These are phyloP conservation scores for Leishmania guyanensis DNA, from an alignment of 208 protist species.

Conservation along the genomic window DNA sequence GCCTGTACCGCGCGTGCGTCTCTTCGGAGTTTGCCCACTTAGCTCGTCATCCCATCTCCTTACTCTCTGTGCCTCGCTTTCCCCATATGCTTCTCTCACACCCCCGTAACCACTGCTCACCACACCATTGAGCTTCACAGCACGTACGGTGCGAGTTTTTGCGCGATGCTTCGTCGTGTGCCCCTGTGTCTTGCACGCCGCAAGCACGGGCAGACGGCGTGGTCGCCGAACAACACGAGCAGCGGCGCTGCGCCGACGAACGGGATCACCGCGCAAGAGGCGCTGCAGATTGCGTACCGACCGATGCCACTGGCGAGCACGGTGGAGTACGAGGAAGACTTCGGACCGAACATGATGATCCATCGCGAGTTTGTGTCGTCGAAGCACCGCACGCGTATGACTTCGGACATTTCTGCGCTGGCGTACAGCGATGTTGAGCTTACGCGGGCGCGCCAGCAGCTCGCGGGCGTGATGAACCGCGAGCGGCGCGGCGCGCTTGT, in stretches of 20 bases:
- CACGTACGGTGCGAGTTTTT: neutral
- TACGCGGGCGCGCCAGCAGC: constrained; percentile 50
- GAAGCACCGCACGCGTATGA: constrained; percentile 59
- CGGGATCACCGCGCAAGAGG: constrained; percentile 77
- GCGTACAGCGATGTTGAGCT: constrained; percentile 82
- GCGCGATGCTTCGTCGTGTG: constrained; percentile 33
- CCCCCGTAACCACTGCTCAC: neutral
- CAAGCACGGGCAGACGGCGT: constrained; percentile 73
- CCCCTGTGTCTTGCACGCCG: constrained; percentile 36
- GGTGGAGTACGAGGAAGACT: constrained; percentile 91
- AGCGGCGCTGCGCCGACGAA: constrained; percentile 66
- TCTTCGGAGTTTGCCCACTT: neutral
- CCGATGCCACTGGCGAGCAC: constrained; percentile 76
- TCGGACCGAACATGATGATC: constrained; percentile 81
- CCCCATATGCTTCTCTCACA: neutral
- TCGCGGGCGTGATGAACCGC: constrained; percentile 80
- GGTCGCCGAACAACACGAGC: constrained; percentile 72
- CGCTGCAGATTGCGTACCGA: constrained; percentile 81
- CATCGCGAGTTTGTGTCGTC: constrained; percentile 87
- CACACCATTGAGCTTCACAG: neutral
- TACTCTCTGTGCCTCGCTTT: neutral
- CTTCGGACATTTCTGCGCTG: constrained; percentile 57
- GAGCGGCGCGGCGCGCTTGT: constrained; percentile 65
- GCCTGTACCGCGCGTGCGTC: neutral
- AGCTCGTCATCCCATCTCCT: neutral